Conservation (phyloP, 2,329 filamentous ascomycete genomes). For the Venturiaceae sp. region DNA sequence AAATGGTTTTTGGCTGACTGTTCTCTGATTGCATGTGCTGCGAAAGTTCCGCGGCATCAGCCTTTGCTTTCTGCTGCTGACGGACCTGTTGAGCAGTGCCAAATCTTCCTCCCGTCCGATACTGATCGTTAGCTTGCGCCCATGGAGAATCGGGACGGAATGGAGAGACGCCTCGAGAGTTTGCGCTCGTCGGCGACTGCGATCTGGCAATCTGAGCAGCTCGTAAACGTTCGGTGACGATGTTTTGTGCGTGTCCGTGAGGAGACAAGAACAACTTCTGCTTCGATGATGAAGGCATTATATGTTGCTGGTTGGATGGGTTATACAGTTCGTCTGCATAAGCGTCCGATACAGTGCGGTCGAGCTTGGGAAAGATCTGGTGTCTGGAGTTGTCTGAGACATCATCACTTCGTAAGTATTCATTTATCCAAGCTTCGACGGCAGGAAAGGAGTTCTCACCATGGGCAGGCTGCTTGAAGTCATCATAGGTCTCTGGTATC, state of each 20-base stretch:
- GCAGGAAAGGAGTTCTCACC: slow-evolving; percentile 38
- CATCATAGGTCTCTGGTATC: slow-evolving; percentile 43
- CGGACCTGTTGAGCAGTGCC: slow-evolving; percentile 49
- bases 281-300: slow-evolving; percentile 29
- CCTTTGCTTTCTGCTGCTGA: slow-evolving; percentile 51
- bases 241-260: slow-evolving; percentile 27
- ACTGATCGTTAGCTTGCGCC: not conserved
- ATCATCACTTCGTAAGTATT: slow-evolving; percentile 57
- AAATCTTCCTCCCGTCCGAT: slow-evolving; percentile 21
- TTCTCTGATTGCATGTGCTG: slow-evolving; percentile 22
- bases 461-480: slow-evolving; percentile 40
- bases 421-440: slow-evolving; percentile 42
- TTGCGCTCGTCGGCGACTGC: slow-evolving; percentile 41
- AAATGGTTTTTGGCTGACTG: slow-evolving; percentile 66
- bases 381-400: slow-evolving; percentile 38
- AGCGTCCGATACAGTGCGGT: slow-evolving; percentile 77
- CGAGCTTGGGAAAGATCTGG: slow-evolving; percentile 55
- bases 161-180: slow-evolving; percentile 63
- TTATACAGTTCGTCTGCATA: slow-evolving; percentile 81
- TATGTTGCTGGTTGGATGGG: slow-evolving; percentile 46
- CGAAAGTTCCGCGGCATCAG: slow-evolving; percentile 41
- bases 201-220: slow-evolving; percentile 64
- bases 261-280: slow-evolving; percentile 39
- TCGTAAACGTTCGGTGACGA: slow-evolving; percentile 68
- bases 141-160: slow-evolving; percentile 56